phyloP scores from a whole-genome alignment of 352 stramenopile species.

The Pythium sp. region DNA sequence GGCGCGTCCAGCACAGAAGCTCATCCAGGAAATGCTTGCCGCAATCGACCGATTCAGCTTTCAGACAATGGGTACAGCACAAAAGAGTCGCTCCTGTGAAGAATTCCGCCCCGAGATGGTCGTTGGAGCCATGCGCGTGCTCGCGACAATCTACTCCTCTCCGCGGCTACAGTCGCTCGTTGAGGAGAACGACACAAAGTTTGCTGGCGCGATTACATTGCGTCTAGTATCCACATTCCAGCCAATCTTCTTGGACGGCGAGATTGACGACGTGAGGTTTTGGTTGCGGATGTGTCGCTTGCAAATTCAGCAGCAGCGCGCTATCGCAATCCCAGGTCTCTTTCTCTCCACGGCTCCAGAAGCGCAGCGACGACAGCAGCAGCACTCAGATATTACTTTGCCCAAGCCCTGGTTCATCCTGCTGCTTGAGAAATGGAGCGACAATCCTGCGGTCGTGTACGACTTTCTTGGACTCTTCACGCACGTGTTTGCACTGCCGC shows the following conservation, averaged over 20 bases:
- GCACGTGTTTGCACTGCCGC: constrained; percentile 19
- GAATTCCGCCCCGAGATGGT: constrained; percentile 10
- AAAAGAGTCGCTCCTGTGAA: neutral
- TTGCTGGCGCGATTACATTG: constrained; percentile 1
- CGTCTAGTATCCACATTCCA: constrained; percentile 6
- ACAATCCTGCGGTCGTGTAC: constrained; percentile 15
- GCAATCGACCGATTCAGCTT: constrained; percentile 20
- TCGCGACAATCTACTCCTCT: constrained; percentile 17
- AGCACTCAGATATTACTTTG: no score
- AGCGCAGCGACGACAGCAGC: no score
- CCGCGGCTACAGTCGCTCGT: constrained; percentile 10
- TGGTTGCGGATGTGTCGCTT: constrained; percentile 17
- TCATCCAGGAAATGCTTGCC: constrained; percentile 24
- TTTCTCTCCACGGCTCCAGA: constrained; percentile 14
- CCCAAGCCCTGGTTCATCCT: constrained; percentile 15
- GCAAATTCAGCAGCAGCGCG: constrained; percentile 14
- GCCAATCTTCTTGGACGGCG: constrained; percentile 2
- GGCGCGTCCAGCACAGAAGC: constrained; percentile 1
- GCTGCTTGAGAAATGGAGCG: constrained; percentile 12
- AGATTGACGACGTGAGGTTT: constrained; percentile 5
- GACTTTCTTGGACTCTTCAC: constrained; percentile 20
- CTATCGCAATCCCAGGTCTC: neutral
- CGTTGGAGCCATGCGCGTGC: constrained; percentile 15
- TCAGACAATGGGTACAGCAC: neutral
- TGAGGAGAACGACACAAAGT: constrained; percentile 9